Base-by-base conservation (phyloP, 1,139 yeast genomes). In the Ashbya aceris region DNA sequence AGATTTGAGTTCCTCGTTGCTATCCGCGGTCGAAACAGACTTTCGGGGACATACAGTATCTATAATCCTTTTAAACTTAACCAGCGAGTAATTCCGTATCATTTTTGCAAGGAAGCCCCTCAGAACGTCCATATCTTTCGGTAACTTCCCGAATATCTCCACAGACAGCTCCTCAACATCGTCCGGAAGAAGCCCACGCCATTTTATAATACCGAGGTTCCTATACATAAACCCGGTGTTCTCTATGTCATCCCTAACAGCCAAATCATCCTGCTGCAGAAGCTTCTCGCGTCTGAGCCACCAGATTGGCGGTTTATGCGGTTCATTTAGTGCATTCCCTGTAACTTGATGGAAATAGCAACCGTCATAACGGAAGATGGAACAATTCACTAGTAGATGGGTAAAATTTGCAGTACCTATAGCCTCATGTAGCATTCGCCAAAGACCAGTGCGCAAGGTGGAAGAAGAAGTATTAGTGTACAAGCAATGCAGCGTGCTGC, bases 401-500 rank as follows among this genome's bases (percentile, higher is more conserved):
- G 49, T 41, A 43, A 61, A 61, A 5, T 37, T 39, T 2, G 32
- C 27, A 8, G 55, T 51, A 8, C 62, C 65, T 23, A 60, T 36
- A 5, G 49, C 20, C 11, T 42, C 42, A 37, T 51, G 60, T 7
- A 61, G 32, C 12, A 45, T 20, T 30, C 45, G 45, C 64, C 64
- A 60, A 12, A 37, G 26, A 2, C 42, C 32, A 11, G 49, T 36
- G 36, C 54, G 56, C 6, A 60, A 27, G 8, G 39, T 34, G 4
- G 52, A 36, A 2, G 52, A 55, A 40, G 47, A 49, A 1, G 49
- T 28, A 40, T 58, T 60, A 2, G 48, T 47, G 8, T 47, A 47
- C 8, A 36, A 41, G 33, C 61, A 55, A 34, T 52, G 54, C 2
- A 57, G 42, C 4, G 41, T 41, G 5, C 50, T 37, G n/a, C 39